These are phyloP conservation scores for Trametes meyenii DNA, from an alignment of 768 basidiomycete species.

Conservation along the genomic window DNA sequence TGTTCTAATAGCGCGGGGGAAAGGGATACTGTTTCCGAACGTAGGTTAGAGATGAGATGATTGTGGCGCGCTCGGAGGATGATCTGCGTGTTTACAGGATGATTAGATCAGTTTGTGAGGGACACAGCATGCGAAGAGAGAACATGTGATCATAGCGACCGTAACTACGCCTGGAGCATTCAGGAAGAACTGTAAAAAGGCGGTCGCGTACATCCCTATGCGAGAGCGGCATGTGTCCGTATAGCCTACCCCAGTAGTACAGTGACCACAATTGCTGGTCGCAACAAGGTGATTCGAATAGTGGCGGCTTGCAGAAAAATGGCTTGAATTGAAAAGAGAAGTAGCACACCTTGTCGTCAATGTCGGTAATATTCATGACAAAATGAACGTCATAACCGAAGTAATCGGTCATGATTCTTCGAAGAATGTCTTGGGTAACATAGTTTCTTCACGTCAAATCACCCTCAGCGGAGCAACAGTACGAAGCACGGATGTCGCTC, in stretches of 20 bases:
- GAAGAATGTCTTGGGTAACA: slow-evolving; percentile 89
- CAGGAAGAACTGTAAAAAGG: too few relatives aligned
- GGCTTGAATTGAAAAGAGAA: not conserved
- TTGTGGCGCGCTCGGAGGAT: slow-evolving; percentile 88
- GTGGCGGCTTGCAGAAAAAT: not conserved
- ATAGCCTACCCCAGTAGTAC: too few relatives aligned
- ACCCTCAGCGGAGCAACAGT: not conserved
- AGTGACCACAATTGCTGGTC: too few relatives aligned
- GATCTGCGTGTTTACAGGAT: slow-evolving; percentile 58
- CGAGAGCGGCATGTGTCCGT: too few relatives aligned
- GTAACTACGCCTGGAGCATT: too few relatives aligned
- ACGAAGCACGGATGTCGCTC: slow-evolving; percentile 17
- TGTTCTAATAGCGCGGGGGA: slow-evolving; percentile 59
- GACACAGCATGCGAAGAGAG: too few relatives aligned
- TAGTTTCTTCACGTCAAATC: slow-evolving; percentile 70
- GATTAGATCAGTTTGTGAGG: too few relatives aligned
- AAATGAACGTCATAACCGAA: slow-evolving; percentile 98
- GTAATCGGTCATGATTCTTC: slow-evolving; percentile 91
- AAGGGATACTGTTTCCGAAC: slow-evolving; percentile 53
- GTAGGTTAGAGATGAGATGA: slow-evolving; percentile 67
- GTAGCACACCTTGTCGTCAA: slow-evolving; percentile 89
- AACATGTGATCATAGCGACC: too few relatives aligned
- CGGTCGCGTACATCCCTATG: too few relatives aligned
- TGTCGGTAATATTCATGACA: slow-evolving; percentile 99
- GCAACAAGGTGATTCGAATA: too few relatives aligned